Base-by-base conservation (phyloP, 2,329 filamentous ascomycete genomes). In the Hypocreales sp. region DNA sequence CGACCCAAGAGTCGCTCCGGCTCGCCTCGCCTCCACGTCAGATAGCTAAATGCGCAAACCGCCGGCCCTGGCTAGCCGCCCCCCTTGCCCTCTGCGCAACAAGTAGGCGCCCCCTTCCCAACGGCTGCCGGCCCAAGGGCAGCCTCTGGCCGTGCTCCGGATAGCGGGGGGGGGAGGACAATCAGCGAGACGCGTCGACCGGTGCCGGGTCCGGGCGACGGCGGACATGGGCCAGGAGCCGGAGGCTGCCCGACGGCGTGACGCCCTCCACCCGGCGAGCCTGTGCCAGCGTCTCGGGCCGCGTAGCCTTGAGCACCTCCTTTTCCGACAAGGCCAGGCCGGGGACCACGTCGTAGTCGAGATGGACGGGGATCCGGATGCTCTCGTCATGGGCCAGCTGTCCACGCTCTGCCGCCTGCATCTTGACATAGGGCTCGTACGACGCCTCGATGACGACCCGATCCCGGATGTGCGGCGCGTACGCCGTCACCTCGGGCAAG, bases 261-360 rank as follows among this genome's bases (percentile, higher is more conserved):
- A 78, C 60, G 4, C 87, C 87, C 51, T 98, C 90, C 8, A 94
- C 71, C 10, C 90, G 61, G 26, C 83, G 65, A 18, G 87, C 87
- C 64, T 94, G 90, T 0, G 82, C 87, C 14, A 98, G 61, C 34
- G 72, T 92, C 52, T 92, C 82, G 0, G 90, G 90, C 27, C 71
- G 60, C 2, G 82, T 79, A 3, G 61, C 57, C 32, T 68, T 65
- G 20, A 98, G 60, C 4, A 77, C 65, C 16, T 71, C 63, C 50
- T 70, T 76, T 58, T 95, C 90, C 32, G 82, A 84, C 20, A 72
- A 67, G 30, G 80, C 84, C 28, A 98, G 58, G 0, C 84, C 84
- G 19, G 66, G 59, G 1, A 98, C 64, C 9, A 51, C 42, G 23
- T 71, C 63, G 42, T 94, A 98, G 41, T 94, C 73, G 10, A 95